Evolutionary conservation across 257 asterid genomes (phyloP), one percentile per base, ranked within the genome.

Genomic region (Primulina tabacum): DNA sequence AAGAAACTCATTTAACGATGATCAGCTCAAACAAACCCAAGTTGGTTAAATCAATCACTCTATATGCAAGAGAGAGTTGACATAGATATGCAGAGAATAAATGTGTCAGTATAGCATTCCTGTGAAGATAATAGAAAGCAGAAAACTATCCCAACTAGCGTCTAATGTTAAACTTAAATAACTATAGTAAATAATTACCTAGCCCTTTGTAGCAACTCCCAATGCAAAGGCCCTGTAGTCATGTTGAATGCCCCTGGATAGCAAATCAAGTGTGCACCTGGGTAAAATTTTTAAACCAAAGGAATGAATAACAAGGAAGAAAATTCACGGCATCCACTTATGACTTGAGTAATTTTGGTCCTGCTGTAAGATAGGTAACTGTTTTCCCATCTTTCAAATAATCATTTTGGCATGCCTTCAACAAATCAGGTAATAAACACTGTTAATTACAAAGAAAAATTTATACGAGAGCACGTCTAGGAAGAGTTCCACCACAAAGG

Each of bases 191-290:
- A 68, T 5, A 66, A 75, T 76, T 72, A 93, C 98, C 98, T 87
- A 30, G 96, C 91, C 74, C 86, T 82, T 76, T 90, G 99, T 68
- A 93, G 81, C 76, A 93, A 82, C 70, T 93, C 99, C 99, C 99
- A 93, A 76, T 89, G 99, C 76, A 87, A 82, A 76, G 97, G 97
- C 16, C 97, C 99, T 7, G 97, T 89, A 26, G 96, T 89, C 96
- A 89, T 89, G 84, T 90, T 86, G 86, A 93, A 90, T 53, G 97
- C 99, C 73, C 97, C 99, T 40, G 97, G 99, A 79, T 90, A 90
- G 87, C 97, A 90, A 78, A 93, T 76, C 83, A 93, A 79, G 69
- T 93, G 94, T 73, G 95, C 95, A 73, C 99, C 99, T 90, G 76
- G 21, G 37, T 21, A 62, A 67, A 72, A 10, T 55, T 64, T 72